Base-by-base conservation (phyloP, 768 basidiomycete species). In the Calocybe indica region DNA sequence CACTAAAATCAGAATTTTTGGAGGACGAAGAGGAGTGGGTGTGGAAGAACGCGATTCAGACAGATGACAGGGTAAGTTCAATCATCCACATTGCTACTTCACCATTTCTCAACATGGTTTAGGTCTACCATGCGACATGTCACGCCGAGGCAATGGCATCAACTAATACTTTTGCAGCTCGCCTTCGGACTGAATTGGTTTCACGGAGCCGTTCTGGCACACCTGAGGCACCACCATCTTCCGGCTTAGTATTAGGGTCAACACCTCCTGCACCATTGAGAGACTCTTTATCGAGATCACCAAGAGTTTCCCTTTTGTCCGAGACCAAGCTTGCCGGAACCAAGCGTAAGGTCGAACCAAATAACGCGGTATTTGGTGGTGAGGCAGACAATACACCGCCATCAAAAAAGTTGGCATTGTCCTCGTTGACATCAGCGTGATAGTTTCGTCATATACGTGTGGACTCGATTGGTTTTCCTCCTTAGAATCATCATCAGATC, bases 1-100 rank as follows among this genome's bases (percentile, higher is more conserved):
- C 64, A 47, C 75, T 97, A 64, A 89, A 91, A 72, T 81, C 84
- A 54, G 95, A 96, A 70, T 98, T 89, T 62, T 66, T 84, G 48
- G 92, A 97, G 62, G 94, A 96, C 41, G 92, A 94, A 51, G 95
- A 97, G 69, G 95, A 96, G 51, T 98, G 94, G 94, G 87, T 96
- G 9, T 99, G 92, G 92, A 81, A 78, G 61, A 95, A 99, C 60
- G 92, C 94, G 0, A 74, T 91, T 13, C 80, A 75, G 64, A 83
- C 85, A 51, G 90, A 95, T 54, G 88, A 87, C 48, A 79, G 79
- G 72, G 92, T 92, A 62, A 46, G 83, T 68, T n/a, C 22, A 37
- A 43, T 50, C 29, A 14, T 12, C 45, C 14, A 33, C 15, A 33
- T 40, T 3, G 3, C 12, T 9, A 1, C 35, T 6, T 10, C 3